Percentiles rank a stretch among this genome's conserved stretches.
phyloP scores from a whole-genome alignment of 495 filamentous ascomycete species.

The Viridothelium virens region DNA sequence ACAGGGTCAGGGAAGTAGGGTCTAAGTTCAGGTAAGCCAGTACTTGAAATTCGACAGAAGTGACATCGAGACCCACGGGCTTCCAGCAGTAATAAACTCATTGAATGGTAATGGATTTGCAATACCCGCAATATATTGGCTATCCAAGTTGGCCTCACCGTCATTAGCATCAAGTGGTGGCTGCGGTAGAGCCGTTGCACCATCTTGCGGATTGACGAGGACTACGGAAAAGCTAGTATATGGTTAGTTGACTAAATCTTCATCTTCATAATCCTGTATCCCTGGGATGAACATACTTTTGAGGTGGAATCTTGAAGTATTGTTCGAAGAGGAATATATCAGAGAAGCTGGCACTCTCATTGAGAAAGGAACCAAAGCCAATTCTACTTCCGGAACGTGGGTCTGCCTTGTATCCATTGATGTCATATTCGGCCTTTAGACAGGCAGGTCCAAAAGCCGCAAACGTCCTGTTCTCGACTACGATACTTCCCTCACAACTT shows the following conservation, averaged over 20 bases:
- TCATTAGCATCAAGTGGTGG: constrained; percentile 20
- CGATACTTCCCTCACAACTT: background rate
- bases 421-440: constrained; percentile 15
- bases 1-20: constrained; percentile 56
- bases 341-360: constrained; percentile 43
- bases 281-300: background rate
- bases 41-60: background rate
- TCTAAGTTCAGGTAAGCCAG: constrained; percentile 33
- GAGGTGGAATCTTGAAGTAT: constrained; percentile 29
- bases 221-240: background rate
- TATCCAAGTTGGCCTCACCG: constrained; percentile 43
- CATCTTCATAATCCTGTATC: background rate
- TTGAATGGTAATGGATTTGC: constrained; percentile 37
- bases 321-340: constrained; percentile 44
- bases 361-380: constrained; percentile 45
- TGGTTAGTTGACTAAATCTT: background rate
- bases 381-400: constrained; percentile 26
- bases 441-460: constrained; percentile 12
- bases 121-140: constrained; percentile 35
- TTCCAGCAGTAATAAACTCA: constrained; percentile 60
- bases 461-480: background rate
- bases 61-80: background rate
- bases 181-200: constrained; percentile 3
- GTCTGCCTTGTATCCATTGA: constrained; percentile 12
- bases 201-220: constrained; percentile 9